Base-by-base conservation (phyloP, 1,284 basidiomycete genomes). In the Microbotryomycetes sp. region DNA sequence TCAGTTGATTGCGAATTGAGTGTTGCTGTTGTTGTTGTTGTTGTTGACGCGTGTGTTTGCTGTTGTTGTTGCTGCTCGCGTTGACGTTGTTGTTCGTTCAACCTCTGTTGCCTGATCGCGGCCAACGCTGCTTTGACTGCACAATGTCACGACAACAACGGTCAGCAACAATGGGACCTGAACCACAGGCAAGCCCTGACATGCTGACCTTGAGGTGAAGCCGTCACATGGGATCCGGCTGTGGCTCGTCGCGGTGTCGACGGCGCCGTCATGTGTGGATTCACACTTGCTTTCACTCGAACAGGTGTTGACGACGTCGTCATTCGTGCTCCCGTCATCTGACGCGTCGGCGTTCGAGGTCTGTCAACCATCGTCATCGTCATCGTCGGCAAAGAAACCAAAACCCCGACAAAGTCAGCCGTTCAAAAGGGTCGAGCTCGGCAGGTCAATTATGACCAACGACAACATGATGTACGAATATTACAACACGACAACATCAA, bases 101-200 rank as follows among this genome's bases (percentile, higher is more conserved):
- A 19, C 36, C 36, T 42, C 36, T 12, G 9, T 42, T 56, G 50
- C 15, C 65, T 53, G 19, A 67, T 53, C 7, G 65, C 65, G 1
- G 65, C 65, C 14, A 67, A 49, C 2, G 65, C 65, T 1, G 62
- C 65, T 56, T 59, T 64, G 47, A 67, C 65, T 67, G 58, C 22
- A 31, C 23, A 2, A 26, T 23, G 29, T n/a, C n/a, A n/a, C n/a
- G n/a, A n/a, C n/a, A n/a, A n/a, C n/a, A n/a, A n/a, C n/a, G n/a
- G n/a, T n/a, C n/a, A n/a, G n/a, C n/a, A n/a, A n/a, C n/a, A n/a
- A n/a, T n/a, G n/a, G n/a, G n/a, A n/a, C n/a, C n/a, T n/a, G n/a
- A n/a, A n/a, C n/a, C n/a, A n/a, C n/a, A n/a, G n/a, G n/a, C n/a
- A n/a, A n/a, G n/a, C n/a, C n/a, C n/a, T n/a, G n/a, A n/a, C n/a